Conservation (phyloP, 2,329 filamentous ascomycete genomes). For the Trichoderma cornu-damae region DNA sequence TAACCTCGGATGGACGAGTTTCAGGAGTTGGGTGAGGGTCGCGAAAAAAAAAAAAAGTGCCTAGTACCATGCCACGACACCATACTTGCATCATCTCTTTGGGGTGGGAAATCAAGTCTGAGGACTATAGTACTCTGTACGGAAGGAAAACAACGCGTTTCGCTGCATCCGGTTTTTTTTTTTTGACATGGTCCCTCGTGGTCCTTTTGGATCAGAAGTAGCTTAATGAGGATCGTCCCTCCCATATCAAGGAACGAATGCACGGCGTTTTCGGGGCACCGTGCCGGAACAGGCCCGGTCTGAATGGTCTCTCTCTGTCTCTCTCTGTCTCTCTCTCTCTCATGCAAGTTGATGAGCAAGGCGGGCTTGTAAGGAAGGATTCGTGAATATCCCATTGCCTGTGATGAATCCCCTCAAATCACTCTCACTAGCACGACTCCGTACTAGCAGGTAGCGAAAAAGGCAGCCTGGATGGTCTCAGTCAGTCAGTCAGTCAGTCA, state of each 20-base stretch:
- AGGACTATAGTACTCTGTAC: no score
- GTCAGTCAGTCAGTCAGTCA: no score
- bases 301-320: neutral
- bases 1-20: neutral
- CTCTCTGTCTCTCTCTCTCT: no score
- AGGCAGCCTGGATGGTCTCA: no score
- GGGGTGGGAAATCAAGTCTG: neutral
- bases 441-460: no score
- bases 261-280: conserved; percentile 4
- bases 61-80: neutral
- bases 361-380: neutral
- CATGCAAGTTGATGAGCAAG: neutral
- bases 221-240: conserved; percentile 1
- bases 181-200: neutral
- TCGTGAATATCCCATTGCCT: neutral
- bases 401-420: neutral
- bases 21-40: neutral
- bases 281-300: neutral
- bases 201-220: neutral
- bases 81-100: neutral
- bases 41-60: neutral
- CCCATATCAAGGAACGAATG: conserved; percentile 4
- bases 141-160: neutral
- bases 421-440: neutral
- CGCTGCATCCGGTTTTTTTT: neutral